These are phyloP conservation scores for Jamesozyma piceae DNA, from an alignment of 805 yeast species.

Conservation along the genomic window DNA sequence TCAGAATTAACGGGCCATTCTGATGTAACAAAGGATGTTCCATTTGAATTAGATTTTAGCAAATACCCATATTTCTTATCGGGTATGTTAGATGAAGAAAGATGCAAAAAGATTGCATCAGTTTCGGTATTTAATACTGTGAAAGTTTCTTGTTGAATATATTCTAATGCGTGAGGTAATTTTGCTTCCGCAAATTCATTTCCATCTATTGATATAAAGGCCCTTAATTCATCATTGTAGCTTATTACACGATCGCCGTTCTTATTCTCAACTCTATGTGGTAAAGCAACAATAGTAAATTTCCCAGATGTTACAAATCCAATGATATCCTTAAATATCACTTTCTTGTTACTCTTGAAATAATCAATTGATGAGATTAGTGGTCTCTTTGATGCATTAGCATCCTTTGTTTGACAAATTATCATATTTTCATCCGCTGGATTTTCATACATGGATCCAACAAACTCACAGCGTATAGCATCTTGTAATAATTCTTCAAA, in stretches of 20 bases:
- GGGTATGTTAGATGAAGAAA: slow-evolving; percentile 48
- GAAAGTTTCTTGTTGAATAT: slow-evolving; percentile 58
- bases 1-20: slow-evolving; percentile 69
- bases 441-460: slow-evolving; percentile 42
- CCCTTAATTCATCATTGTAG: slow-evolving; percentile 49
- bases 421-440: slow-evolving; percentile 44
- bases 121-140: slow-evolving; percentile 70
- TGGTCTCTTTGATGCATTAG: slow-evolving; percentile 23
- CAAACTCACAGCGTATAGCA: slow-evolving; percentile 57
- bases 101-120: slow-evolving; percentile 70
- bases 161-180: slow-evolving; percentile 57
- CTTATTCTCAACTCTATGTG: too few species aligned
- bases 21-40: slow-evolving; percentile 71
- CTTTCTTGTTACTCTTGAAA: slow-evolving; percentile 35
- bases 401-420: slow-evolving; percentile 48
- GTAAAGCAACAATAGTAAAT: slow-evolving; percentile 63
- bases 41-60: slow-evolving; percentile 83
- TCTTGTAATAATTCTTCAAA: slow-evolving; percentile 48
- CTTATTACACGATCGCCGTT: too few species aligned
- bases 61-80: slow-evolving; percentile 65
- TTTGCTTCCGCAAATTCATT: slow-evolving; percentile 61
- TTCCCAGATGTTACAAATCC: slow-evolving; percentile 69
- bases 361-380: slow-evolving; percentile 47
- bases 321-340: slow-evolving; percentile 47
- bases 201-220: slow-evolving; percentile 76